Evolutionary conservation across 2,329 filamentous ascomycete species (phyloP), one percentile per base, ranked within the genome.

Genomic region (Leptographium procerum): DNA sequence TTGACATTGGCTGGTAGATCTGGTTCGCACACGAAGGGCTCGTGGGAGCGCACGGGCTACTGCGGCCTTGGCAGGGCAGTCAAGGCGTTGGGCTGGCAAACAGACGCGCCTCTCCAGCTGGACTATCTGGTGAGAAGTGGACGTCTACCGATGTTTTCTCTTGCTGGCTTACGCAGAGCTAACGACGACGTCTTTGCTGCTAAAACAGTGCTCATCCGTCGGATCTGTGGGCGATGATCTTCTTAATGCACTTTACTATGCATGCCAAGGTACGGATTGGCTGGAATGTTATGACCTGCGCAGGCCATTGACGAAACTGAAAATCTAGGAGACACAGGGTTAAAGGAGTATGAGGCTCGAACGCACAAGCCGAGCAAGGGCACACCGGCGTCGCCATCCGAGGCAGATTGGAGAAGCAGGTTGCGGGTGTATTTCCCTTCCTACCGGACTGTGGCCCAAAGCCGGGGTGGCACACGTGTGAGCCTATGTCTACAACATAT

Each of bases 361-460:
- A 64, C 69, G 28, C 60, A 70, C 5, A 69, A 65, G 51, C 55
- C 65, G 6, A 57, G 48, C 11, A 52, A 31, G 67, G 65, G 24
- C 54, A 11, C 28, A 16, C 9, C 33, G 8, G 14, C 43, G 13
- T 22, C 24, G 2, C 14, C 22, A 26, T 34, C 34, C 3, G n/a
- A 28, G 24, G 34, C 47, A 19, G 33, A 34, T 9, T 55, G 53
- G 40, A 57, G 29, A 19, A 53, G 82, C 34, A 75, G 76, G 53
- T 81, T 94, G 64, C 81, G 85, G 11, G 79, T 95, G 56, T 95
- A 91, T 70, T 96, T 92, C 66, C 91, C 91, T 3, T 90, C 87
- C 1, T 71, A 81, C 13, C 71, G 84, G 24, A 95, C 89, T 0
- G 85, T 95, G 3, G 67, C 69, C 11, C 68, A 71, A 33, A 91